These are phyloP conservation scores for Psilocybe azurescens DNA, from an alignment of 768 basidiomycete species.

Conservation along the genomic window DNA sequence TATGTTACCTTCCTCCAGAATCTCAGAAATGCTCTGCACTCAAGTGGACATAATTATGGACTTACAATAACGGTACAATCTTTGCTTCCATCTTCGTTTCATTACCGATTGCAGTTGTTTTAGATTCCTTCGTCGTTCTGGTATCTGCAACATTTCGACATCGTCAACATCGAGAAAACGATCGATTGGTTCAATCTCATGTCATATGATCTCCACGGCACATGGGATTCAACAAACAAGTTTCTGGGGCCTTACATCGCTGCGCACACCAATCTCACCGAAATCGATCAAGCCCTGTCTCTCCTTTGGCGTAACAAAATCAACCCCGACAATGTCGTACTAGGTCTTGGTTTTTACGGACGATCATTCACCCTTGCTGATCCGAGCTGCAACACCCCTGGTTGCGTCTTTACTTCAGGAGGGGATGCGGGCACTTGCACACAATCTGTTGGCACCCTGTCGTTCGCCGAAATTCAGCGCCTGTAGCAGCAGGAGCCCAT, in stretches of 20 bases:
- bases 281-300: background rate
- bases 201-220: constrained; percentile 14
- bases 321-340: background rate
- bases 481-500: background rate
- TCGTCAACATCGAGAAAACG: background rate
- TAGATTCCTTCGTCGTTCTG: constrained; percentile 5
- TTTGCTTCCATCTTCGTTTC: background rate
- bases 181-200: constrained; percentile 10
- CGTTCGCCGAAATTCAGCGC: background rate
- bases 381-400: constrained; percentile 1
- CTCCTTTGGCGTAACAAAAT: background rate
- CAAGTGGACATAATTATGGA: background rate
- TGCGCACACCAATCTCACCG: constrained; percentile 5
- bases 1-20: constrained; percentile 1
- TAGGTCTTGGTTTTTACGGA: constrained; percentile 7
- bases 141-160: constrained; percentile 15
- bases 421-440: background rate
- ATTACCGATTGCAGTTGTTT: background rate
- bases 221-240: constrained; percentile 5
- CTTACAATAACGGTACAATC: constrained; percentile 2
- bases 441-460: background rate
- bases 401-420: background rate
- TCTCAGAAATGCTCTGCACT: background rate
- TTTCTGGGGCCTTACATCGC: background rate
- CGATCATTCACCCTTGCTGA: constrained; percentile 7